These are phyloP conservation scores for Blumeria hordei DNA, from an alignment of 2,329 filamentous ascomycete species.

Conservation along the genomic window DNA sequence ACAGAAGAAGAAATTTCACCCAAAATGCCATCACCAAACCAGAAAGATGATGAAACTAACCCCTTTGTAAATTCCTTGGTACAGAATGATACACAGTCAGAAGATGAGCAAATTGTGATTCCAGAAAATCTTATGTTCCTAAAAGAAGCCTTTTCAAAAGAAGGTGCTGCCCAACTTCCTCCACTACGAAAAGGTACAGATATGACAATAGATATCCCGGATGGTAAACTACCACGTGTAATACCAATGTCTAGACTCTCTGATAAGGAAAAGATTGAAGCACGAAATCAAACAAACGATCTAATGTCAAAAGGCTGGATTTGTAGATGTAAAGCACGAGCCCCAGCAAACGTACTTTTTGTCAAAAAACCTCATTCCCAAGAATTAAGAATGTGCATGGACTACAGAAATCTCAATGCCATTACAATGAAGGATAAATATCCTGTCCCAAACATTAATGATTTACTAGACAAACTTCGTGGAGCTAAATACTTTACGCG, in stretches of 20 bases:
- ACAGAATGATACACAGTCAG: neutral
- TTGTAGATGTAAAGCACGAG: neutral
- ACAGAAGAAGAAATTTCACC: neutral
- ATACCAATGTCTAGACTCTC: neutral
- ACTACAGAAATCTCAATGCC: neutral
- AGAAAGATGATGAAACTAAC: neutral
- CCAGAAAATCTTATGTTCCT: neutral
- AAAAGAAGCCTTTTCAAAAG: neutral
- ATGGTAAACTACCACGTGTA: neutral
- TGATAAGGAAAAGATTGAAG: neutral
- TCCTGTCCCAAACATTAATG: neutral
- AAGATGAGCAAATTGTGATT: neutral
- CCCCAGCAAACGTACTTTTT: neutral
- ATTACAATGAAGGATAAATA: conserved; percentile 1
- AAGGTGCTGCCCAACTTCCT: neutral
- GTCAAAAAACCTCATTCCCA: neutral
- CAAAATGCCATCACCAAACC: neutral
- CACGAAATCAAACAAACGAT: neutral
- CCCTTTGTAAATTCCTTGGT: neutral
- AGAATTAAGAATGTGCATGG: neutral
- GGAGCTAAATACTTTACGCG: neutral
- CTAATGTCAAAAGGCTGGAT: neutral
- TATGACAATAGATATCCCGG: neutral
- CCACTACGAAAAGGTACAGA: neutral
- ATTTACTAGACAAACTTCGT: neutral